Base-by-base conservation (phyloP, 129 eudicot species). In the Tagetes erecta region DNA sequence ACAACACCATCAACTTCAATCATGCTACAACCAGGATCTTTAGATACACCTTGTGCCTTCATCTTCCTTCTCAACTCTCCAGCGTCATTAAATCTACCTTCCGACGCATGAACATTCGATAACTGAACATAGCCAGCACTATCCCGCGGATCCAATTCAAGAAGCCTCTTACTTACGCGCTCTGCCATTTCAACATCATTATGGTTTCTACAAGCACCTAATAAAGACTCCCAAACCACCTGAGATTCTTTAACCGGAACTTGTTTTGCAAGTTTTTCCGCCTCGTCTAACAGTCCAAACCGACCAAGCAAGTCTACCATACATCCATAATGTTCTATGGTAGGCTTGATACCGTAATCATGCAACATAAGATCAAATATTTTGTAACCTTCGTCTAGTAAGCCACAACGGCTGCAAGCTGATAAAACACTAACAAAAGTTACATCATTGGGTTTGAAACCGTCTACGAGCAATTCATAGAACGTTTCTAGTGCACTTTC, bases 301-400 rank as follows among this genome's bases (percentile, higher is more conserved):
- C 82, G 82, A 52, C 89, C 86, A 60, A 85, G 78, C 58, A 85
- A 76, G 42, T 85, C 89, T 3, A 85, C 89, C 81, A 85, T 78
- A 46, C 86, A 85, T 10, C 86, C 86, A 36, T 81, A 81, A 78
- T 85, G 88, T 74, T 71, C 84, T 8, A 75, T 53, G 3, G 70
- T 82, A 1, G 86, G 86, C 72, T 79, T 47, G 39, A 82, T 85
- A 7, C 60, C 70, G 51, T 86, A 72, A 37, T 3, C 44, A 14
- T 76, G 71, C 13, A 82, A 73, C 90, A 80, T 80, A 9, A 68
- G 58, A 3, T 83, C 72, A 52, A 82, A 86, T 74, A 86, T 86
- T 62, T 76, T 71, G 36, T 51, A 68, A 68, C 81, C 90, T 72
- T 82, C 82, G 1, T 50, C 51, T 6, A 86, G 58, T 36, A 86